Conservation (phyloP, 2,329 filamentous ascomycete species). For the Blastomyces emzantsi region DNA sequence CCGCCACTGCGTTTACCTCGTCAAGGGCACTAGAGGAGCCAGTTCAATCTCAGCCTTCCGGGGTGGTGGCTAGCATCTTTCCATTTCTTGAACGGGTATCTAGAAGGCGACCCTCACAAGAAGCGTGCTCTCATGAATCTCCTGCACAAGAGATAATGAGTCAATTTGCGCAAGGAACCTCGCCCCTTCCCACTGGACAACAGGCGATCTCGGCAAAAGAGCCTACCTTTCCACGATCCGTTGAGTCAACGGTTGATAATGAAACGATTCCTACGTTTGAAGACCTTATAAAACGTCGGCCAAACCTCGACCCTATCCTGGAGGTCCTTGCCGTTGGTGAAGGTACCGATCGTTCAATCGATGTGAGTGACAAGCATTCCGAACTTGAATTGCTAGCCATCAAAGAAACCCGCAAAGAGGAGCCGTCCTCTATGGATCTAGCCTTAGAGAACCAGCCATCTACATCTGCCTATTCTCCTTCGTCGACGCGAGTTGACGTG, state of each 20-base stretch:
- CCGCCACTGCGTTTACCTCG: neutral
- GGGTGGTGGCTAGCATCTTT: slow-evolving; percentile 29
- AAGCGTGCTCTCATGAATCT: slow-evolving; percentile 6
- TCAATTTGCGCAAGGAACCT: neutral
- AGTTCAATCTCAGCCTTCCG: slow-evolving; percentile 14
- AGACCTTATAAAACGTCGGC: neutral
- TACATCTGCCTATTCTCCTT: slow-evolving; percentile 38
- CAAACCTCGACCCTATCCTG: neutral
- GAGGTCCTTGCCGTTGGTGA: neutral
- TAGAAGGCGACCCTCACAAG: slow-evolving; percentile 22
- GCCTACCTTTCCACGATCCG: neutral
- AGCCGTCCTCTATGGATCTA: slow-evolving; percentile 34
- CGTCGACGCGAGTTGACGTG: slow-evolving; percentile 24
- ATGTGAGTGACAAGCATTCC: slow-evolving; percentile 8
- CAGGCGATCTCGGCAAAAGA: neutral
- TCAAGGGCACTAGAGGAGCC: neutral
- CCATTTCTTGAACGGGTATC: slow-evolving; percentile 29
- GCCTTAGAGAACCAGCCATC: slow-evolving; percentile 38
- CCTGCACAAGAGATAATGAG: slow-evolving; percentile 1
- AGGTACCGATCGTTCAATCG: slow-evolving; percentile 16
- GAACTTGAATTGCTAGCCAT: slow-evolving; percentile 3
- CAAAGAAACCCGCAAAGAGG: slow-evolving; percentile 4
- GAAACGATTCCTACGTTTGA: neutral
- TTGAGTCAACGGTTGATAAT: neutral
- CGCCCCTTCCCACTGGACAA: neutral